phyloP scores from a whole-genome alignment of 2,329 filamentous ascomycete species.

The Atkinsonella hypoxylon region DNA sequence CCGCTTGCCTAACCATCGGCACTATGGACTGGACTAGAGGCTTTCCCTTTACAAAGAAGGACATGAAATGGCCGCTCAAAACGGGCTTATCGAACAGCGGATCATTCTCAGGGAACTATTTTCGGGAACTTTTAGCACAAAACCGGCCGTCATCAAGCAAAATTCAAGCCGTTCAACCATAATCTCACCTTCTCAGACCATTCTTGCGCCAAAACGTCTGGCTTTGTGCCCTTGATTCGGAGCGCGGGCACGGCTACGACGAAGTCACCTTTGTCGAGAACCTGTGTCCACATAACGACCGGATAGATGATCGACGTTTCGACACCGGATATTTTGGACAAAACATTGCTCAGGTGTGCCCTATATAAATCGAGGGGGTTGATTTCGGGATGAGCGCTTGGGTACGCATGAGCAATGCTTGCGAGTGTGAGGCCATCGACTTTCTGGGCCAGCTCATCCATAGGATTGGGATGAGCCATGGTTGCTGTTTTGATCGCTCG shows the following conservation, averaged over 20 bases:
- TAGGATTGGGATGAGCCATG: constrained; percentile 3
- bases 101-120: constrained; percentile 60
- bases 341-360: constrained; percentile 57
- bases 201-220: constrained; percentile 47
- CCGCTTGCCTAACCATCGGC: constrained; percentile 54
- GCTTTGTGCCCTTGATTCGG: constrained; percentile 60
- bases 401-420: constrained; percentile 22
- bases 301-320: constrained; percentile 61
- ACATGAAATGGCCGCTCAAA: constrained; percentile 56
- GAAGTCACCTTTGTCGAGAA: constrained; percentile 73
- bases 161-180: background rate
- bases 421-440: constrained; percentile 7
- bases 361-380: constrained; percentile 76
- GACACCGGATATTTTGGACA: constrained; percentile 58
- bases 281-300: constrained; percentile 65
- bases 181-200: constrained; percentile 45
- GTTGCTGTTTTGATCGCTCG: background rate
- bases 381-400: constrained; percentile 50
- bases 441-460: constrained; percentile 7
- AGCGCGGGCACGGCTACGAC: constrained; percentile 70
- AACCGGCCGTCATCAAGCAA: background rate
- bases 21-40: constrained; percentile 55
- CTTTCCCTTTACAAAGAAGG: constrained; percentile 68
- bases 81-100: constrained; percentile 60
- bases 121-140: background rate